Evolutionary conservation across 1,284 basidiomycete genomes (phyloP), one percentile per base, ranked within the genome.

Genomic region (Ustilago esculenta): DNA sequence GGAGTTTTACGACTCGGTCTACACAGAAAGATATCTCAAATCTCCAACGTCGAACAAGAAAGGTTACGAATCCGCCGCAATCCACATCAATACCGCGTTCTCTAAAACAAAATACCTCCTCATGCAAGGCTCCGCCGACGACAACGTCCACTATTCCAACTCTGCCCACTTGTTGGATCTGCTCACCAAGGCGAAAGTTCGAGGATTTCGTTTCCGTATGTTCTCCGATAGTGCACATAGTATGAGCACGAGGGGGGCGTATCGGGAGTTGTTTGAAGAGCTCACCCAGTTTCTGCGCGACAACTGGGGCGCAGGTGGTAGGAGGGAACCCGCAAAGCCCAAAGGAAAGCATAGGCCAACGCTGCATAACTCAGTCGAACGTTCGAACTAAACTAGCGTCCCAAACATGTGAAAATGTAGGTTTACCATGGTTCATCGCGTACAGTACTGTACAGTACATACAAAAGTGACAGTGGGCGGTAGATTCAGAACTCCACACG

Each of bases 1-100:
- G 83, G 36, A 60, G 18, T 73, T 79, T 39, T 79, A 90, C 92
- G 79, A 82, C 89, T 90, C 91, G 6, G 88, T 94, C 50, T 93
- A 94, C 82, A 97, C 95, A 2, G 94, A 98, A 79, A 89, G 95
- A n/a, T 98, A 97, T 85, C 94, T 98, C 92, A 89, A 90, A 73
- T 86, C 90, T 23, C 93, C 92, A 0, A 79, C 84, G 12, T 83
- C 86, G 14, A 98, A 98, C 82, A 85, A 86, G 0, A 86, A 84
- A 0, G 95, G 95, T 5, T 98, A 98, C 84, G 83, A 88, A 66
- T 90, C 89, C 39, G 89, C 90, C 12, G 90, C 91, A 0, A 89
- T 98, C 42, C 89, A 89, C 65, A 89, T 92, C 77, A 90, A 93
- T 44, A 88, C 89, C 9, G 91, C 89, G 5, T 98, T 97, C 85